Percentiles rank a stretch among this genome's conserved stretches.
These are phyloP conservation scores for Salix dunnii DNA, from an alignment of 345 rosid genomes.

Conservation along the genomic window DNA sequence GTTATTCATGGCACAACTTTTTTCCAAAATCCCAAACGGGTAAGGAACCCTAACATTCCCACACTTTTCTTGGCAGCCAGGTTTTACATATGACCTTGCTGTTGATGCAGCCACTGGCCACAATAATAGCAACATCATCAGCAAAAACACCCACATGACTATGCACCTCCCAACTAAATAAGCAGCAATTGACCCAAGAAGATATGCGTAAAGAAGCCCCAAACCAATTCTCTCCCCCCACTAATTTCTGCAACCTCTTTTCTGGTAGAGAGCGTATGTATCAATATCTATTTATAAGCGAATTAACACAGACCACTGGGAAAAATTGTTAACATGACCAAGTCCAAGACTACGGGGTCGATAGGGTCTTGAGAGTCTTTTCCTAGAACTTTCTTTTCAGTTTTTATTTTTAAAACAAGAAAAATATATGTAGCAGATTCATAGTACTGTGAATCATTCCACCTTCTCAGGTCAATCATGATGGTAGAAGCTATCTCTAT, in stretches of 20 bases:
- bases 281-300: no score
- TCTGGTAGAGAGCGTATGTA: neutral
- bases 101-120: neutral
- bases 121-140: neutral
- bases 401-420: no score
- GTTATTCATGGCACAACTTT: neutral
- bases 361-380: no score
- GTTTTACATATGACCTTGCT: neutral
- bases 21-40: slow-evolving; percentile 24
- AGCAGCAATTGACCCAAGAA: no score
- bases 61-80: slow-evolving; percentile 15
- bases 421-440: no score
- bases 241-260: neutral
- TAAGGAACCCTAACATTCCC: slow-evolving; percentile 28
- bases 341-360: no score
- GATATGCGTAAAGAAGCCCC: neutral
- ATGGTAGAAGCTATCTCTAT: no score
- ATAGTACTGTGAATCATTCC: no score
- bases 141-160: neutral
- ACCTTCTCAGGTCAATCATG: no score
- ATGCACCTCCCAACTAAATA: neutral
- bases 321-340: no score
- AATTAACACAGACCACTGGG: no score
- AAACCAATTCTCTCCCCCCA: neutral
- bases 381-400: no score